Conservation (phyloP, 768 basidiomycete genomes). For the Termitomyces heimii region DNA sequence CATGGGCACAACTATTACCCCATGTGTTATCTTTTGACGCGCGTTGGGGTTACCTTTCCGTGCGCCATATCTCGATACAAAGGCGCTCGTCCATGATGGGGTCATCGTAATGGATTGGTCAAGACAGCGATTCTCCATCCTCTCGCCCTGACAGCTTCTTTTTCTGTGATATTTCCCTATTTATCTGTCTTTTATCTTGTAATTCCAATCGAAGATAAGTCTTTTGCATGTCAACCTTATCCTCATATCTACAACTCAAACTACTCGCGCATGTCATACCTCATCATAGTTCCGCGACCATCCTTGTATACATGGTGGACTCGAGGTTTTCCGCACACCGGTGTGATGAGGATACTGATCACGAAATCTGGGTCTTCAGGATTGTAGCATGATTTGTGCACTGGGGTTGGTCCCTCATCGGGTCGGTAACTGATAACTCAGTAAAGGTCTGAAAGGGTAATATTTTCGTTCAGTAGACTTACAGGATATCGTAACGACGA, state of each 20-base stretch:
- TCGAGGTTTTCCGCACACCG: background rate
- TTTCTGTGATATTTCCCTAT: no score
- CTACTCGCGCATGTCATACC: background rate
- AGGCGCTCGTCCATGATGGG: background rate
- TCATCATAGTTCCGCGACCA: background rate
- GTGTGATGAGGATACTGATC: background rate
- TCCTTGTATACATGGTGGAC: background rate
- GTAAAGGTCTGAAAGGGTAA: no score
- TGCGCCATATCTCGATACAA: background rate
- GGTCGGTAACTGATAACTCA: background rate
- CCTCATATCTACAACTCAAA: background rate
- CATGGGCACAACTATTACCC: background rate
- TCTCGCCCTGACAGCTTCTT: background rate
- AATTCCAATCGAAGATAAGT: background rate
- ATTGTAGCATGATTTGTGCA: background rate
- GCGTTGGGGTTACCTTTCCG: background rate
- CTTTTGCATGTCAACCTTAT: background rate
- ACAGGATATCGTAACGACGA: background rate
- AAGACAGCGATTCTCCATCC: background rate
- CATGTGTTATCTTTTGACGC: background rate
- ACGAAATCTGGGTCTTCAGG: background rate
- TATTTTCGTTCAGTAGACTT: background rate
- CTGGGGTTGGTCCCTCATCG: background rate
- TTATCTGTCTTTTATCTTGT: no score
- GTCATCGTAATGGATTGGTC: no score